Evolutionary conservation across 306 rosid genomes (phyloP), one percentile per base, ranked within the genome.

Genomic region (Urtica urens): DNA sequence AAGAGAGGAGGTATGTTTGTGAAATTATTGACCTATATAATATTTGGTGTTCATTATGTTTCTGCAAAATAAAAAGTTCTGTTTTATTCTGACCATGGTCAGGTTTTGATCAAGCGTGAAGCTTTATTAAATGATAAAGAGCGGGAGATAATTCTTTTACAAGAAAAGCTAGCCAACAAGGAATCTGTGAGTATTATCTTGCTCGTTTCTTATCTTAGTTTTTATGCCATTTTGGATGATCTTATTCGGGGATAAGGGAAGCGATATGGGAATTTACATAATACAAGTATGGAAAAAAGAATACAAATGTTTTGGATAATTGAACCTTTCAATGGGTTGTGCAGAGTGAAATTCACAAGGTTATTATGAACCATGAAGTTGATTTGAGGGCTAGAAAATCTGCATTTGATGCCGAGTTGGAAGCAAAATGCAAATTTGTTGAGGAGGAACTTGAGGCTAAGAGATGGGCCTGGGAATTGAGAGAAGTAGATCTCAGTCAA

Each of bases 391-490:
- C 71, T 47, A 77, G 69, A 65, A 77, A 76, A 62, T 46, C 60
- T 50, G 80, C 75, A 34, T 72, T 84, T 68, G 99, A 85, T 62
- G 63, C 71, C 45, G 94, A 85, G 76, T 67, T 90, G 65, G 76
- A 81, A 49, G 48, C 45, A 60, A 77, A 54, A 68, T 63, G 69
- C 23, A 90, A 85, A 63, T 18, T 39, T 13, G 76, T 75, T 72
- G 95, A 85, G 66, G 73, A 75, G 50, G 95, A 90, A 66, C 77
- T 90, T 68, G 94, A 79, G 59, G 30, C 77, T 27, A 84, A 77
- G 72, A 77, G 87, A 71, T 68, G 95, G 60, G 84, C 95, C 42
- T 90, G 99, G 99, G 99, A 90, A 75, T 75, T 90, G 69, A 79
- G 74, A 71, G 99, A 90, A 72, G 84, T 90, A 60, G 99, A 90